Percentiles rank a stretch among this genome's conserved stretches.
phyloP scores from a whole-genome alignment of 495 filamentous ascomycete species.

The Alectoria sarmentosa region DNA sequence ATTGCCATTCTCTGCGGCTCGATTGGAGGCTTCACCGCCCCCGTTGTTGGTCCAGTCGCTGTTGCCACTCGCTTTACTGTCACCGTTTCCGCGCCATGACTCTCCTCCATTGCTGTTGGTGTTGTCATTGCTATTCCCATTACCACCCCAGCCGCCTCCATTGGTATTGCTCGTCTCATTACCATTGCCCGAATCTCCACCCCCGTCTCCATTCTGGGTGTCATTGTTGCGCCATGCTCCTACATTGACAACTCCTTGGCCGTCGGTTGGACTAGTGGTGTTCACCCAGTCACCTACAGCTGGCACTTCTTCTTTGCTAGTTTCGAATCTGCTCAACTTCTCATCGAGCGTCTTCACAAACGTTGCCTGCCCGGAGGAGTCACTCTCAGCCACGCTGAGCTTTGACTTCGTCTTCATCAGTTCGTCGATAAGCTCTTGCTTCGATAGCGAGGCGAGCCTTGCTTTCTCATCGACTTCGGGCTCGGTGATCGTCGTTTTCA shows the following conservation, averaged over 20 bases:
- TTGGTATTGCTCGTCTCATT: not conserved
- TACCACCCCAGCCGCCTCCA: not conserved
- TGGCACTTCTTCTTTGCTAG: not conserved
- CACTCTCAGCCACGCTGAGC: not conserved
- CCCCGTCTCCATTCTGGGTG: not conserved
- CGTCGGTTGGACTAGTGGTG: slow-evolving; percentile 5
- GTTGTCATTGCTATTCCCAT: not conserved
- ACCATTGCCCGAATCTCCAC: not conserved
- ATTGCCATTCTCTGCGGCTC: slow-evolving; percentile 7
- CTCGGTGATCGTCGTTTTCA: slow-evolving; percentile 7
- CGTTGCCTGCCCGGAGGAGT: slow-evolving; percentile 1
- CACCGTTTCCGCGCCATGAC: not conserved
- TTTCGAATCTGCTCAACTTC: slow-evolving; percentile 10
- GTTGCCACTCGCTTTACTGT: not conserved
- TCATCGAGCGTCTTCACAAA: slow-evolving; percentile 3
- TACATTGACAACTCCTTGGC: not conserved
- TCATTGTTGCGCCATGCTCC: not conserved
- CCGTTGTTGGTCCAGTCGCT: not conserved
- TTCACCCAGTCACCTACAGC: slow-evolving; percentile 13
- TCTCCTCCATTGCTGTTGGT: not conserved
- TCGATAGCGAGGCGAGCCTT: slow-evolving; percentile 19
- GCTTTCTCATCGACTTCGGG: slow-evolving; percentile 21
- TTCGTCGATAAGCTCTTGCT: slow-evolving; percentile 23
- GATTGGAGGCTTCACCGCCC: not conserved
- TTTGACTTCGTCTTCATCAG: slow-evolving; percentile 19